Evolutionary conservation across 83 land plant genomes (phyloP), one percentile per base, ranked within the genome.

Genomic region (Diphasiastrum complanatum): DNA sequence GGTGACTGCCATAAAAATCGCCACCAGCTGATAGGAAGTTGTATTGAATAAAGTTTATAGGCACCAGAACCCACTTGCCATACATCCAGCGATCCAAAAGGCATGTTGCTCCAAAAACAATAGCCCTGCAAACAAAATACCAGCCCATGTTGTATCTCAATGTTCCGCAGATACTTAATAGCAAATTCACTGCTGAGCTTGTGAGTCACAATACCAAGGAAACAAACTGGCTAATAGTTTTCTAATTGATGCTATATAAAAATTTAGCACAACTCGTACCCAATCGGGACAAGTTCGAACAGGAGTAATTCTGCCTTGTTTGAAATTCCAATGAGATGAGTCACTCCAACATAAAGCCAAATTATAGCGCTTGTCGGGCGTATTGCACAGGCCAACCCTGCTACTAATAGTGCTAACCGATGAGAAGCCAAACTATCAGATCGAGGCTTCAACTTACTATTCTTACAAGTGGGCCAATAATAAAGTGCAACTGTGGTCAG

Each of bases 331-430:
- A 67, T 63, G 23, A 84, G 67, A 53, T 84, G 84, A 47, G 74
- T 56, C 16, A 78, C 37, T 28, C 93, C 96, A 66, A 95, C 64
- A 71, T 86, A 95, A 25, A 95, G 2, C 99, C 99, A 95, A 48
- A 70, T 71, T 32, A 95, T 73, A 33, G 89, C 96, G 80, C 89
- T 86, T 57, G 99, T 95, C 31, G 99, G 99, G 35, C 99, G 81
- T 34, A 95, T 80, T 1, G 86, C 85, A 78, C 96, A 95, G 49
- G 96, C 71, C 31, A 93, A 25, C 47, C 86, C 91, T 41, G 99
- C 96, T 18, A 82, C 1, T 41, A 58, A 36, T 60, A 95, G 61
- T 49, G 77, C 92, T 46, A 78, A 47, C 71, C 78, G 85, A 49
- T 96, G 85, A 66, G 88, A 81, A 50, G 62, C 45, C 2, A 62